These are phyloP conservation scores for Neostapfia colusana DNA, from an alignment of 176 grass and related monocot genomes.

Conservation along the genomic window DNA sequence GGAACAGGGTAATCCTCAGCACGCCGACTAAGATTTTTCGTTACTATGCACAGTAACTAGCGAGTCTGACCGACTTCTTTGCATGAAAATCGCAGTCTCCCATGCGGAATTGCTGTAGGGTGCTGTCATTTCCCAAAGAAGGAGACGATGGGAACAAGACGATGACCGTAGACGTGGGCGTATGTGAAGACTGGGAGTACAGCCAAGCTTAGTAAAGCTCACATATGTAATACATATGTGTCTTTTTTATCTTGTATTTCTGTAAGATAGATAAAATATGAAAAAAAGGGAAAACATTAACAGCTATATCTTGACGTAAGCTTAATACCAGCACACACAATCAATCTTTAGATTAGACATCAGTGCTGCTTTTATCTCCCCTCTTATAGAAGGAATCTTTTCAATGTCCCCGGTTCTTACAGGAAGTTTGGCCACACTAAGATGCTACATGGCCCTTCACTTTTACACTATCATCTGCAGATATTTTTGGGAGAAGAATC, in stretches of 20 bases:
- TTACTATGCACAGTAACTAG: too few relatives aligned
- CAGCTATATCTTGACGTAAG: neutral
- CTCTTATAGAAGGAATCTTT: constrained; percentile 60
- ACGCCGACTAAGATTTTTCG: too few relatives aligned
- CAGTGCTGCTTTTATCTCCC: constrained; percentile 60
- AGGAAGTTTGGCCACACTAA: constrained; percentile 60
- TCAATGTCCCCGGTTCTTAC: constrained; percentile 50
- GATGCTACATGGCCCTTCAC: constrained; percentile 56
- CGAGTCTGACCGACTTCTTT: neutral
- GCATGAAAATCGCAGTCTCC: constrained; percentile 60
- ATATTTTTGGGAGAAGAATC: constrained; percentile 2
- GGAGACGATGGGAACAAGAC: constrained; percentile 43
- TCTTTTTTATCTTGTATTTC: neutral
- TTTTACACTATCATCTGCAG: constrained; percentile 75
- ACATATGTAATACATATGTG: constrained; percentile 15
- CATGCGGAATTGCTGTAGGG: constrained; percentile 79
- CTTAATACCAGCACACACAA: neutral
- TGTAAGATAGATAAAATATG: neutral
- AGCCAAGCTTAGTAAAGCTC: constrained; percentile 50
- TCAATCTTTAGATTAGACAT: constrained; percentile 52
- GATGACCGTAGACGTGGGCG: constrained; percentile 74
- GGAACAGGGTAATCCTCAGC: constrained; percentile 68
- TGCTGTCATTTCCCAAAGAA: constrained; percentile 51
- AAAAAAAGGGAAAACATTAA: neutral
- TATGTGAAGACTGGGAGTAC: constrained; percentile 65